Percentiles rank a stretch among this genome's conserved stretches.
phyloP scores from a whole-genome alignment of 2,329 filamentous ascomycete species.

The Rutstroemia sydowiana region DNA sequence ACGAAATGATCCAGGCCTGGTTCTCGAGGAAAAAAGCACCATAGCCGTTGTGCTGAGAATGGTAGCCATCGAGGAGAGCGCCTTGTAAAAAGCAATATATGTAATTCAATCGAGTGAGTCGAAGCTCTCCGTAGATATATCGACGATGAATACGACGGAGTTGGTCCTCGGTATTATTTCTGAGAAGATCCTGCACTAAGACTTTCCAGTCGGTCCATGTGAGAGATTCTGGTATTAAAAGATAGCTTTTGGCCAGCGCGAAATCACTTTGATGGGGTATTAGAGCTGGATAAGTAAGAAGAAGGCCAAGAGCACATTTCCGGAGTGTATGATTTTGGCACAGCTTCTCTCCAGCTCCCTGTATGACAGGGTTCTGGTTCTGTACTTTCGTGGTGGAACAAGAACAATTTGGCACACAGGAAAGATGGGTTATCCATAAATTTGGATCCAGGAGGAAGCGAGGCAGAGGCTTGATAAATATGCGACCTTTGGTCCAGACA shows the following conservation, averaged over 20 bases:
- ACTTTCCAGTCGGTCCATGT: slow-evolving; percentile 21
- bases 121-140: slow-evolving; percentile 32
- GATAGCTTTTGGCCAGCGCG: slow-evolving; percentile 27
- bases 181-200: slow-evolving; percentile 16
- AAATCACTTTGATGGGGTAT: slow-evolving; percentile 32
- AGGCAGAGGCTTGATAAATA: slow-evolving; percentile 32
- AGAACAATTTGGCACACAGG: background rate
- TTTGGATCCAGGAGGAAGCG: slow-evolving; percentile 23
- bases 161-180: slow-evolving; percentile 7
- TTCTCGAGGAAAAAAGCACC: slow-evolving; percentile 36
- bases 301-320: slow-evolving; percentile 26
- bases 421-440: slow-evolving; percentile 22
- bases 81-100: slow-evolving; percentile 12
- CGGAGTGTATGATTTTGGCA: slow-evolving; percentile 1
- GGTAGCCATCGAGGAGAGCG: slow-evolving; percentile 12
- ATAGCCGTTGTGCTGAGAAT: slow-evolving; percentile 27
- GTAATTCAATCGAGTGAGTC: slow-evolving; percentile 28
- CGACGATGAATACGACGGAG: slow-evolving; percentile 23
- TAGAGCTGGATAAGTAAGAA: slow-evolving; percentile 30
- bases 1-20: slow-evolving; percentile 34
- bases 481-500: slow-evolving; percentile 24
- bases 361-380: background rate
- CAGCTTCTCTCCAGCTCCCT: background rate
- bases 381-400: background rate
- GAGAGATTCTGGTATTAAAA: slow-evolving; percentile 23